Conservation (phyloP, 139 green algal genomes). For the Raphidocelis subcapitata region DNA sequence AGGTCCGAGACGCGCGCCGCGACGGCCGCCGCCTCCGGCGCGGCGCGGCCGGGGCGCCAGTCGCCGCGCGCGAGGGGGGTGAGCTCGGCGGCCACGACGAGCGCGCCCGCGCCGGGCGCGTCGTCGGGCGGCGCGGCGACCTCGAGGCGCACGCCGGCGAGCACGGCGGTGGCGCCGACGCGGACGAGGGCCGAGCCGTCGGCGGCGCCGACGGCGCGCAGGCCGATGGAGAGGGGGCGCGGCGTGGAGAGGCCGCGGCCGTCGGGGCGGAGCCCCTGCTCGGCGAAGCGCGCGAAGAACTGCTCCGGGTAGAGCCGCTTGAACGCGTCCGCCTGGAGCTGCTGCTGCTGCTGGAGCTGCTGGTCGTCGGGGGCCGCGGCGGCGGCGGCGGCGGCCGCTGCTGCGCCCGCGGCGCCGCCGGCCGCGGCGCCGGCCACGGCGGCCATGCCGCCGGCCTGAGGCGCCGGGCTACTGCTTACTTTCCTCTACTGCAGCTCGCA, state of each 20-base stretch:
- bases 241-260: slow-evolving; percentile 56
- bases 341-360: not conserved
- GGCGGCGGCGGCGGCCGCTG: not conserved
- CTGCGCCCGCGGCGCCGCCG: not conserved
- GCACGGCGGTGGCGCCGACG: slow-evolving; percentile 50
- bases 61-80: slow-evolving; percentile 57
- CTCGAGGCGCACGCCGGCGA: slow-evolving; percentile 69
- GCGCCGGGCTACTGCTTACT: no score
- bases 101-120: slow-evolving; percentile 36
- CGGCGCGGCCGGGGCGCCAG: slow-evolving; percentile 29
- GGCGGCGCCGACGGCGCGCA: slow-evolving; percentile 52
- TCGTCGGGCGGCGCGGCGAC: slow-evolving; percentile 46
- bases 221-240: slow-evolving; percentile 53
- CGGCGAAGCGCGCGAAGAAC: slow-evolving; percentile 63
- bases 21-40: slow-evolving; percentile 29
- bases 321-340: slow-evolving; percentile 63
- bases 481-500: no score
- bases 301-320: slow-evolving; percentile 73
- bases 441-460: no score
- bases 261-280: slow-evolving; percentile 62
- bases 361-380: not conserved
- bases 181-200: slow-evolving; percentile 73
- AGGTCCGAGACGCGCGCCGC: slow-evolving; percentile 39
- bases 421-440: not conserved
- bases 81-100: slow-evolving; percentile 63